phyloP scores from a whole-genome alignment of 495 filamentous ascomycete species.

The Aspergillus asperescens region DNA sequence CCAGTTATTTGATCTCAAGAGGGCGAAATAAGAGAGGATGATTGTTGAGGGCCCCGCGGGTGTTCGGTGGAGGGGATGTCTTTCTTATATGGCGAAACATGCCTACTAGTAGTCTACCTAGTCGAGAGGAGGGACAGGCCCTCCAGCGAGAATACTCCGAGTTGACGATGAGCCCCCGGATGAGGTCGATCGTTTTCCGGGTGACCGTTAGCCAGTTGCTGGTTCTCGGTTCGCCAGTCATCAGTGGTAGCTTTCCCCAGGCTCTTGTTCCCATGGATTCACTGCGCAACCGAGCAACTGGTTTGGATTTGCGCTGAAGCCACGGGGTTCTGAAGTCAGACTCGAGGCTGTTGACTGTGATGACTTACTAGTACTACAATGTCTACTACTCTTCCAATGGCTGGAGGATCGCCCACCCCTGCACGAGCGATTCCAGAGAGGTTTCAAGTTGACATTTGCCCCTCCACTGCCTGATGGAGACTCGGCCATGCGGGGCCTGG shows the following conservation, averaged over 20 bases:
- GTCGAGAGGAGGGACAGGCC: not conserved
- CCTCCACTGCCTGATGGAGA: constrained; percentile 2
- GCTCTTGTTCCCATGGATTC: not conserved
- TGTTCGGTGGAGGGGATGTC: constrained; percentile 17
- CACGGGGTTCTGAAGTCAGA: too few relatives aligned
- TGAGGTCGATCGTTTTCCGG: constrained; percentile 9
- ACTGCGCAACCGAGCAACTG: not conserved
- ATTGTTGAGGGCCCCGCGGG: constrained; percentile 23
- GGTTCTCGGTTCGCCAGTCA: constrained; percentile 1
- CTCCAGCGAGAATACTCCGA: not conserved
- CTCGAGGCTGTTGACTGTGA: too few relatives aligned
- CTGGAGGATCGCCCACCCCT: not conserved
- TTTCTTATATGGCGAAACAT: constrained; percentile 9
- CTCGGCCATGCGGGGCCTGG: constrained; percentile 39
- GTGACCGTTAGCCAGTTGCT: constrained; percentile 7
- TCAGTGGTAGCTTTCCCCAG: constrained; percentile 8
- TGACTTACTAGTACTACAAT: too few relatives aligned
- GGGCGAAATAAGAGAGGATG: constrained; percentile 7
- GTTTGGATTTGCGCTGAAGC: too few relatives aligned
- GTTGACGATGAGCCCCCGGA: not conserved
- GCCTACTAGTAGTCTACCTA: not conserved
- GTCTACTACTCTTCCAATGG: not conserved
- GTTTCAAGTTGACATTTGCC: constrained; percentile 2
- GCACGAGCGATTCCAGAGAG: not conserved
- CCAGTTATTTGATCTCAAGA: constrained; percentile 14